Evolutionary conservation across 1,284 basidiomycete genomes (phyloP).

Genomic region (Boletellus deceptivus): DNA sequence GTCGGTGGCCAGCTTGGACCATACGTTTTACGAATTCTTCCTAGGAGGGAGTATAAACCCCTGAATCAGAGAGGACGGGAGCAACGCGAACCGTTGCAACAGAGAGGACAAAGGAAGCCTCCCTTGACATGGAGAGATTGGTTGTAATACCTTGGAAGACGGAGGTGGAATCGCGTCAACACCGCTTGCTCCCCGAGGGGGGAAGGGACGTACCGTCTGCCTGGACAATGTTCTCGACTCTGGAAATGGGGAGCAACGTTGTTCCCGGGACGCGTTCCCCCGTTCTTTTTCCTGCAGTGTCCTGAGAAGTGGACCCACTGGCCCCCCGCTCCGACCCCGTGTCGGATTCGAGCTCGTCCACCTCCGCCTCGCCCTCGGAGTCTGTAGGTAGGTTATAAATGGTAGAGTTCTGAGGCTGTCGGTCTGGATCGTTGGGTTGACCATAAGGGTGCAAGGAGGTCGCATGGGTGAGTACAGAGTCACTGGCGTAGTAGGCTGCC

Average conservation of each 20-base stretch:
- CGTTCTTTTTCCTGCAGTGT: conserved; percentile 34
- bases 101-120: conserved; percentile 67
- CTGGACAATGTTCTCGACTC: conserved; percentile 68
- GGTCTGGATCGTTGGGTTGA: conserved; percentile 25
- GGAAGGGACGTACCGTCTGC: conserved; percentile 54
- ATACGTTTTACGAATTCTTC: conserved; percentile 77
- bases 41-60: conserved; percentile 38
- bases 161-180: conserved; percentile 17
- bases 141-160: conserved; percentile 47
- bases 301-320: conserved; percentile 38
- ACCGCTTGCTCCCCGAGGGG: not conserved
- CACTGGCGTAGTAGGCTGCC: conserved; percentile 32
- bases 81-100: conserved; percentile 58
- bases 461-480: conserved; percentile 30
- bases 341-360: conserved; percentile 69
- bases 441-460: conserved; percentile 34
- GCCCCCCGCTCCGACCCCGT: conserved; percentile 38
- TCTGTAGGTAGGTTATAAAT: conserved; percentile 35
- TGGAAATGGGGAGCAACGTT: conserved; percentile 55
- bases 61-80: conserved; percentile 7
- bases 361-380: conserved; percentile 47
- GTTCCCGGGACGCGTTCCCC: conserved; percentile 59
- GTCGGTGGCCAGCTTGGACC: conserved; percentile 54
- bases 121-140: conserved; percentile 64
- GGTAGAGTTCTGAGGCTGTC: conserved; percentile 23